Evolutionary conservation across 192 early-diverging fungal species (phyloP).

Genomic region (Podila epicladia): DNA sequence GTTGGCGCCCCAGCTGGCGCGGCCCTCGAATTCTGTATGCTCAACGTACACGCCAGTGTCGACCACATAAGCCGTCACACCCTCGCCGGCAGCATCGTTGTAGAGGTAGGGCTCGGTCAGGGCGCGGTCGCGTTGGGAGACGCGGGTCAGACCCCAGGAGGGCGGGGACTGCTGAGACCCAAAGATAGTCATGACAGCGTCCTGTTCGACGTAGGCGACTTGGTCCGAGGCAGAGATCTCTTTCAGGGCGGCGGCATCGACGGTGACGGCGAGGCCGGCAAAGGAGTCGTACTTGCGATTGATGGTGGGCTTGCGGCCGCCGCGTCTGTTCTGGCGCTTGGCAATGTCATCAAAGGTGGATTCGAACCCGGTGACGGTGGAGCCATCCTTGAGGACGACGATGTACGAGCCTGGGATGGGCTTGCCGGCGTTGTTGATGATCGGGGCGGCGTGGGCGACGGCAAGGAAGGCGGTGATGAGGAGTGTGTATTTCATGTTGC

Average conservation of each 20-base stretch:
- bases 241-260: constrained; percentile 16
- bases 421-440: background rate
- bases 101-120: constrained; percentile 41
- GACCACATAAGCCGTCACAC: constrained; percentile 58
- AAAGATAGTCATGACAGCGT: constrained; percentile 22
- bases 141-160: constrained; percentile 63
- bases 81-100: constrained; percentile 34
- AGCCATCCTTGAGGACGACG: background rate
- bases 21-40: constrained; percentile 58
- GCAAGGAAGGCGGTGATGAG: background rate
- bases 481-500: background rate
- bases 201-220: constrained; percentile 35
- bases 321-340: background rate
- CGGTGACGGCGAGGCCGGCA: constrained; percentile 14
- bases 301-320: background rate
- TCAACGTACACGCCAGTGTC: constrained; percentile 60
- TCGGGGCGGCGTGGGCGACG: background rate
- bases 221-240: constrained; percentile 16
- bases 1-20: constrained; percentile 54
- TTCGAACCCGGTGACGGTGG: background rate
- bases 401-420: background rate
- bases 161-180: constrained; percentile 27
- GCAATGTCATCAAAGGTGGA: background rate
- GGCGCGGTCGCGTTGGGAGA: constrained; percentile 47
- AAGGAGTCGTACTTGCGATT: background rate